Evolutionary conservation across 169 alveolate genomes (phyloP).

Genomic region (Plasmodium vivax): DNA sequence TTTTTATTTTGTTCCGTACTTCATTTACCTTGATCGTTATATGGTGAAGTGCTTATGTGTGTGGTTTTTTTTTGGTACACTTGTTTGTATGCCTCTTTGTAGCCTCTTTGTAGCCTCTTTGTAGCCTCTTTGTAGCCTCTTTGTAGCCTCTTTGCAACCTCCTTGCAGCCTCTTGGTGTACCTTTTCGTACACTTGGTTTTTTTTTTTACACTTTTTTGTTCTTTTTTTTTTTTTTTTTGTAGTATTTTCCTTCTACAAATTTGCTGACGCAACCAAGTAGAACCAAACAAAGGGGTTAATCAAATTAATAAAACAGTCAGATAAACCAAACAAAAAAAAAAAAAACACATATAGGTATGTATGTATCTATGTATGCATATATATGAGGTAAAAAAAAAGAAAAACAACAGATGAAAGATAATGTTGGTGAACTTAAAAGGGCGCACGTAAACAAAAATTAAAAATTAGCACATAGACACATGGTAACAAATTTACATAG

Average conservation of each 20-base stretch:
- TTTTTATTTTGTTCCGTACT: not conserved
- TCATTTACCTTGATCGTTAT: not conserved
- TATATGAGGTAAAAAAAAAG: not conserved
- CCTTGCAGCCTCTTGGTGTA: no score
- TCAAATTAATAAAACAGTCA: slow-evolving; percentile 16
- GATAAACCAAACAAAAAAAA: not conserved
- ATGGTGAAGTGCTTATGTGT: not conserved
- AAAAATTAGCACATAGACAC: slow-evolving; percentile 19
- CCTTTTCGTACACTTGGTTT: not conserved
- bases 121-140: no score
- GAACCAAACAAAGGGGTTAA: slow-evolving; percentile 12
- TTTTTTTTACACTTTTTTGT: not conserved
- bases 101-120: not conserved
- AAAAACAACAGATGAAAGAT: not conserved
- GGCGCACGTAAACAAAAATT: not conserved
- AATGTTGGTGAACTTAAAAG: not conserved
- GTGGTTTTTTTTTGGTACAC: not conserved
- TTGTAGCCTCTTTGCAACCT: no score
- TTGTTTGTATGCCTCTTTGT: not conserved
- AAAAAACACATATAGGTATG: not conserved
- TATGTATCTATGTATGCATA: not conserved
- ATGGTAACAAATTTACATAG: slow-evolving; percentile 1
- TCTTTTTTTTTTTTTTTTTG: not conserved
- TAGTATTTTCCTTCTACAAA: slow-evolving; percentile 1
- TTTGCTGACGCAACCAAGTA: not conserved